A percentile compares a stretch with the other conserved stretches of the same genome.
Conservation (phyloP, 345 rosid species). For the Eucalyptus dawsonii region DNA sequence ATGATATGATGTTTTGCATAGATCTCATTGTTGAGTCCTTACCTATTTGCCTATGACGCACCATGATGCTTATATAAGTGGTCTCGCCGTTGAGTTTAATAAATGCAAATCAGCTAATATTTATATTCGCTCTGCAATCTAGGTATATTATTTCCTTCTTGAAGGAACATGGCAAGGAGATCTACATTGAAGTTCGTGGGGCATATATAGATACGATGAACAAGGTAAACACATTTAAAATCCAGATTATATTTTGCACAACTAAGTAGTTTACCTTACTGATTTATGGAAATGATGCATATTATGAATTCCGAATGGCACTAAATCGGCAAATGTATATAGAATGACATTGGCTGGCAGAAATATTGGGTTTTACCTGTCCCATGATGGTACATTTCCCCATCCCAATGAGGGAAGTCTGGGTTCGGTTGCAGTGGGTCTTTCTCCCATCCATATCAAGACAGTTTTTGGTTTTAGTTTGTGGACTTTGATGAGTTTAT, state of each 20-base stretch:
- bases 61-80: neutral
- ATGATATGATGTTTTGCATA: neutral
- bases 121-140: neutral
- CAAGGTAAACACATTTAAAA: conserved; percentile 40
- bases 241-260: neutral
- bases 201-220: conserved; percentile 97
- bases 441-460: neutral
- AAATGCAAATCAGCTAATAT: neutral
- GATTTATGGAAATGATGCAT: neutral
- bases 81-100: neutral
- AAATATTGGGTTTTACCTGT: neutral
- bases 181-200: conserved; percentile 77
- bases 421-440: neutral
- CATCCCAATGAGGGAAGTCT: neutral
- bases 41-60: neutral
- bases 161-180: conserved; percentile 91
- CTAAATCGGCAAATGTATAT: neutral
- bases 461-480: neutral
- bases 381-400: neutral
- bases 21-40: neutral
- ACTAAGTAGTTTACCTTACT: neutral
- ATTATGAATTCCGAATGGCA: neutral
- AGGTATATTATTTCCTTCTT: conserved; percentile 83
- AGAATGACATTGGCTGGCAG: neutral
- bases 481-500: neutral